A percentile compares a stretch with the other conserved stretches of the same genome.
Evolutionary conservation across 1,139 yeast genomes (phyloP).

Genomic region (Geotrichum restrictum): DNA sequence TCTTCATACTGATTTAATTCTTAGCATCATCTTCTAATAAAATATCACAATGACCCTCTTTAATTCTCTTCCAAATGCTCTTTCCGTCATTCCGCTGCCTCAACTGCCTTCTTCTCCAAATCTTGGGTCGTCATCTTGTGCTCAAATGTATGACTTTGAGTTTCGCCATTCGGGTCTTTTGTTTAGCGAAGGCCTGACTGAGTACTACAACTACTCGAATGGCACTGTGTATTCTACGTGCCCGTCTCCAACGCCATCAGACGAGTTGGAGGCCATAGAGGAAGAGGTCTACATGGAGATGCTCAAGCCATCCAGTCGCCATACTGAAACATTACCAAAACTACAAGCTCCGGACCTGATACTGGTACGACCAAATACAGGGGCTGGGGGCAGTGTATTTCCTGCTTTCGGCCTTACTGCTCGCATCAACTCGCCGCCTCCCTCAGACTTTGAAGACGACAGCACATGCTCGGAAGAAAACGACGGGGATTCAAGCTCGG

Average conservation of each 20-base stretch:
- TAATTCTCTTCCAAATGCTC: neutral
- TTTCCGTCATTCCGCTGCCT: slow-evolving; percentile 7
- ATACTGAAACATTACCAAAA: neutral
- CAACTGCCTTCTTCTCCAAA: slow-evolving; percentile 2
- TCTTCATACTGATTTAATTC: neutral
- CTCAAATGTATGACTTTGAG: slow-evolving; percentile 6
- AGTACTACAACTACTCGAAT: slow-evolving; percentile 5
- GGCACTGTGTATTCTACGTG: neutral
- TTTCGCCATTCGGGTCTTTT: slow-evolving; percentile 4
- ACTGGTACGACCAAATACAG: too few species aligned
- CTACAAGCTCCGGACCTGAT: too few species aligned
- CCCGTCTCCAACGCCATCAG: slow-evolving; percentile 29
- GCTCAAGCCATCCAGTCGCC: neutral
- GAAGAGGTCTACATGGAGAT: slow-evolving; percentile 56
- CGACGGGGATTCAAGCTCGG: neutral
- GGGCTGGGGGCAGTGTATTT: too few species aligned
- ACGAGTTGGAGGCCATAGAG: slow-evolving; percentile 74
- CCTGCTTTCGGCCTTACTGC: too few species aligned
- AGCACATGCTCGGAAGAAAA: too few species aligned
- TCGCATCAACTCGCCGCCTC: too few species aligned
- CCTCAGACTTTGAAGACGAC: too few species aligned
- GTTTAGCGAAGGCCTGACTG: neutral
- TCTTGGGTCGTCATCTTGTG: neutral
- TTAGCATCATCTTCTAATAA: neutral
- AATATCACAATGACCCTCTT: too few species aligned